phyloP scores from a whole-genome alignment of 345 rosid genomes.

The Durio zibethinus region DNA sequence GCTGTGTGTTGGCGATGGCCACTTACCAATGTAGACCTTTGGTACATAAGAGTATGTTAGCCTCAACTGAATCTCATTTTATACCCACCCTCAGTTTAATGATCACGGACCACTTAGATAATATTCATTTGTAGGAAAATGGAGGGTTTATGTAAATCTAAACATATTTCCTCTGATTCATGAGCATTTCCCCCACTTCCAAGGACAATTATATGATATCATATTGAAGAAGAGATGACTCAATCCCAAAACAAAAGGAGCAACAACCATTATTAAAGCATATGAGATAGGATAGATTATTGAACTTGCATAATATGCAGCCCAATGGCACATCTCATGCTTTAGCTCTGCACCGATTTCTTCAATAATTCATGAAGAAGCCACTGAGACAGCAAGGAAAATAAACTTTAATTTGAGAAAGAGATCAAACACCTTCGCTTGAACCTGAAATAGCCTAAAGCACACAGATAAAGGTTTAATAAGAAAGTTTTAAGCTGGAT shows the following conservation, averaged over 20 bases:
- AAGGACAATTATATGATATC: background rate
- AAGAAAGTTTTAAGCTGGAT: slow-evolving; percentile 11
- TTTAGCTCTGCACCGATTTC: slow-evolving; percentile 84
- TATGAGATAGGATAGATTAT: background rate
- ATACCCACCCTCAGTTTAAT: background rate
- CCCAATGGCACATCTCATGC: slow-evolving; percentile 95
- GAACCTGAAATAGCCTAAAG: slow-evolving; percentile 78
- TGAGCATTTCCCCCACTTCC: background rate
- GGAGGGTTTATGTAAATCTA: background rate
- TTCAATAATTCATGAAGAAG: slow-evolving; percentile 73
- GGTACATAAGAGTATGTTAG: too few species aligned
- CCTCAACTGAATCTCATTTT: background rate
- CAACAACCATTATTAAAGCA: background rate
- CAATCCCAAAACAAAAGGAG: background rate
- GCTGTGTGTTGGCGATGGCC: background rate
- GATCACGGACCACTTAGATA: background rate
- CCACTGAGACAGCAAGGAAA: slow-evolving; percentile 41
- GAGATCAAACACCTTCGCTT: slow-evolving; percentile 52
- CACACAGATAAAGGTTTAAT: slow-evolving; percentile 10
- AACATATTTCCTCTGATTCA: background rate
- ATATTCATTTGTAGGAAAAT: background rate
- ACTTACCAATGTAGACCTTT: background rate
- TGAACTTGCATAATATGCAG: slow-evolving; percentile 81
- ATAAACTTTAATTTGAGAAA: slow-evolving; percentile 13
- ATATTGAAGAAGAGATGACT: background rate